Conservation (phyloP, 108 stramenopile species). For the Skeletonema potamos region DNA sequence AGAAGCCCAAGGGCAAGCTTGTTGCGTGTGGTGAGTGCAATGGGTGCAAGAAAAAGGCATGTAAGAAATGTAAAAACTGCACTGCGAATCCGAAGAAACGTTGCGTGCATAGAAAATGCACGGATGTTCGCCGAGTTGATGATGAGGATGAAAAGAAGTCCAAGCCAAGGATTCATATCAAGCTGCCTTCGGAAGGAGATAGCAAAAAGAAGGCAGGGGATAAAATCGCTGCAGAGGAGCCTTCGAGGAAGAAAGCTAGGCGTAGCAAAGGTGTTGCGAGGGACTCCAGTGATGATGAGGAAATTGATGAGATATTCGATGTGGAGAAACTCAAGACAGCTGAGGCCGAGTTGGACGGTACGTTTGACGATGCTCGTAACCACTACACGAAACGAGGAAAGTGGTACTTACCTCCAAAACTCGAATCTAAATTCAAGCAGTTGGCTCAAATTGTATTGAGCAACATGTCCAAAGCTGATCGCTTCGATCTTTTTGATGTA, state of each 20-base stretch:
- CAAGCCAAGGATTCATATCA: slow-evolving; percentile 66
- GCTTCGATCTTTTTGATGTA: slow-evolving; percentile 68
- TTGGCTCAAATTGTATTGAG: slow-evolving; percentile 56
- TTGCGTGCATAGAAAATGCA: slow-evolving; percentile 17
- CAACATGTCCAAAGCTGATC: slow-evolving; percentile 61
- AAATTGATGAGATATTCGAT: slow-evolving; percentile 41
- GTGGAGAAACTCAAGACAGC: slow-evolving; percentile 42
- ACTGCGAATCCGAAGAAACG: slow-evolving; percentile 40
- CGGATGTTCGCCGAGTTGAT: slow-evolving; percentile 3
- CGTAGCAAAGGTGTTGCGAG: slow-evolving; percentile 9
- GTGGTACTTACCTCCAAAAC: slow-evolving; percentile 59
- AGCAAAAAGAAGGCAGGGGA: slow-evolving; percentile 21
- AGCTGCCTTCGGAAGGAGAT: slow-evolving; percentile 19
- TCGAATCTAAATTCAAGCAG: slow-evolving; percentile 59
- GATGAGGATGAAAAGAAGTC: neutral
- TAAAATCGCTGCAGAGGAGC: slow-evolving; percentile 2
- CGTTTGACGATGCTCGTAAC: slow-evolving; percentile 55
- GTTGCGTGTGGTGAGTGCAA: slow-evolving; percentile 53
- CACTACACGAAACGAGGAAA: slow-evolving; percentile 52
- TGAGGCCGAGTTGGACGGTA: slow-evolving; percentile 43
- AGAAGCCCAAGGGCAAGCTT: slow-evolving; percentile 27
- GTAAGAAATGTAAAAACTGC: slow-evolving; percentile 45
- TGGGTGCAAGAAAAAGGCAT: slow-evolving; percentile 51
- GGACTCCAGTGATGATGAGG: slow-evolving; percentile 16
- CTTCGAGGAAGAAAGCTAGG: slow-evolving; percentile 24